These are phyloP conservation scores for Neurospora sp. DNA, from an alignment of 495 filamentous ascomycete species.

Conservation along the genomic window DNA sequence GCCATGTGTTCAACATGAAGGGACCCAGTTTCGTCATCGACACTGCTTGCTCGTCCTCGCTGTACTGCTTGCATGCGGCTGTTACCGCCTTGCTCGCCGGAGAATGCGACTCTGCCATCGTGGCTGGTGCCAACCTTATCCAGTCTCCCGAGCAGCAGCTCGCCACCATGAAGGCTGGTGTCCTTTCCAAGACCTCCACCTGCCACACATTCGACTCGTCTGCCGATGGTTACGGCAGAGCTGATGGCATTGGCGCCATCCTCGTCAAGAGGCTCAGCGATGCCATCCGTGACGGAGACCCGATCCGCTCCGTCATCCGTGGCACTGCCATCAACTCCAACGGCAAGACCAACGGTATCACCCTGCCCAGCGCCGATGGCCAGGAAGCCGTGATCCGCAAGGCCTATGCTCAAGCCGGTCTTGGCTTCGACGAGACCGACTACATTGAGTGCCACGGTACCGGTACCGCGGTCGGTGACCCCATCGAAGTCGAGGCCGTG, in stretches of 20 bases:
- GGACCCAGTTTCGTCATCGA: conserved; percentile 35
- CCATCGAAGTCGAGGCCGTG: conserved; percentile 25
- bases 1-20: conserved; percentile 37
- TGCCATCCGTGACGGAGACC: conserved; percentile 37
- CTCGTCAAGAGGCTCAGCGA: conserved; percentile 44
- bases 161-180: conserved; percentile 22
- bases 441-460: conserved; percentile 32
- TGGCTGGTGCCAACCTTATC: conserved; percentile 43
- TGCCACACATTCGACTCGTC: conserved; percentile 49
- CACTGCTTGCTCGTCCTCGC: conserved; percentile 46
- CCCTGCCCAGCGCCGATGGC: conserved; percentile 36
- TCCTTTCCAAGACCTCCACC: conserved; percentile 26
- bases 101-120: conserved; percentile 29
- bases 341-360: conserved; percentile 40
- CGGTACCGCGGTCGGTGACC: conserved; percentile 26
- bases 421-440: conserved; percentile 31
- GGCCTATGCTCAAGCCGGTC: conserved; percentile 35
- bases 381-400: conserved; percentile 41
- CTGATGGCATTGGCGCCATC: conserved; percentile 45
- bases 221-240: conserved; percentile 55
- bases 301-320: conserved; percentile 50
- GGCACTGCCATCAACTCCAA: conserved; percentile 43
- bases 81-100: conserved; percentile 36
- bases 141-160: conserved; percentile 30
- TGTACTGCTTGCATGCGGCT: conserved; percentile 43